These are phyloP conservation scores for Saccharomycopsis lassenensis DNA, from an alignment of 805 yeast species.

Conservation along the genomic window DNA sequence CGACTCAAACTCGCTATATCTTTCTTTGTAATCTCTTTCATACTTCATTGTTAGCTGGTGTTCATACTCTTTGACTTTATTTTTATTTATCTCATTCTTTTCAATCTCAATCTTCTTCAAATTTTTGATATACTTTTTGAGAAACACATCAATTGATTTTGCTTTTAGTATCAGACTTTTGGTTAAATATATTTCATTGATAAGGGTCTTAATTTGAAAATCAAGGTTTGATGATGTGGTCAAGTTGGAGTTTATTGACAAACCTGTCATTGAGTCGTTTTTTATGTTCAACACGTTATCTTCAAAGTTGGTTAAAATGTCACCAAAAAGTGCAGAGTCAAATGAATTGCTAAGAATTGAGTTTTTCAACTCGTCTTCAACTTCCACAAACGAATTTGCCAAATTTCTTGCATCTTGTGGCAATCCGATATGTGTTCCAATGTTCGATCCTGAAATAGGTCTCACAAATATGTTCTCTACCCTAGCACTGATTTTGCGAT, in stretches of 20 bases:
- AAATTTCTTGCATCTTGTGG: slow-evolving; percentile 20
- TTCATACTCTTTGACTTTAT: slow-evolving; percentile 17
- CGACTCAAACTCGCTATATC: slow-evolving; percentile 8
- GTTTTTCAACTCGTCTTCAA: slow-evolving; percentile 20
- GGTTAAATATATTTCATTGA: slow-evolving; percentile 44
- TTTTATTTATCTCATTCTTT: slow-evolving; percentile 16
- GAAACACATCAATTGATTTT: slow-evolving; percentile 41
- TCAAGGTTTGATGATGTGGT: slow-evolving; percentile 46
- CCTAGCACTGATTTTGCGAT: slow-evolving; percentile 75
- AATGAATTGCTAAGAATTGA: slow-evolving; percentile 26
- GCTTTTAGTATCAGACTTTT: slow-evolving; percentile 49
- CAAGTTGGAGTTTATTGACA: slow-evolving; percentile 48
- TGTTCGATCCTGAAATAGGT: slow-evolving; percentile 25
- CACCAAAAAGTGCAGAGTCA: slow-evolving; percentile 55
- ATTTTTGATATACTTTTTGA: slow-evolving; percentile 34
- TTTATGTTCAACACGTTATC: slow-evolving; percentile 39
- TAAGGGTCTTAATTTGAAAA: slow-evolving; percentile 41
- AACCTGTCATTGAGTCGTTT: slow-evolving; percentile 40
- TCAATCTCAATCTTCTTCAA: slow-evolving; percentile 17
- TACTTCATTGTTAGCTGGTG: slow-evolving; percentile 11
- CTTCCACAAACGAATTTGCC: slow-evolving; percentile 10
- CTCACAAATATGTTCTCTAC: slow-evolving; percentile 60
- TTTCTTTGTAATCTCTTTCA: slow-evolving; percentile 15
- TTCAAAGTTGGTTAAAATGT: slow-evolving; percentile 37
- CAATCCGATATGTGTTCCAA: too few relatives aligned